Conservation (phyloP, 805 yeast genomes). For the Komagataella kurtzmanii region DNA sequence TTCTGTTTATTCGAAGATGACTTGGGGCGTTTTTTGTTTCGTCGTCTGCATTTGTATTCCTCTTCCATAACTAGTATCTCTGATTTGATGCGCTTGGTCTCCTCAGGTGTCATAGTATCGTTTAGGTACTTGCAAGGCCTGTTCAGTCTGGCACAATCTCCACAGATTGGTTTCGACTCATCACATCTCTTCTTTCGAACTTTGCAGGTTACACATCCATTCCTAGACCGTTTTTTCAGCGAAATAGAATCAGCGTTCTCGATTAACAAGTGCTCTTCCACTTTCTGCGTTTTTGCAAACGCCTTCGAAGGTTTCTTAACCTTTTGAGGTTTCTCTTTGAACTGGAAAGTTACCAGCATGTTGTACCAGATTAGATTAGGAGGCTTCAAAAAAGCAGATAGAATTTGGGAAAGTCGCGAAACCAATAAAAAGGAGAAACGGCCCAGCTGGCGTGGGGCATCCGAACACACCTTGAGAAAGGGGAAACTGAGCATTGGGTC, state of each 20-base stretch:
- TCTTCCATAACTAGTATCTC: slow-evolving; percentile 26
- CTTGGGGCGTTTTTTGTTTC: background rate
- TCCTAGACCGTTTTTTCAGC: slow-evolving; percentile 26
- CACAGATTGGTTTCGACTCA: slow-evolving; percentile 34
- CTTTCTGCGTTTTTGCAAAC: background rate
- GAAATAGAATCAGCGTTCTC: background rate
- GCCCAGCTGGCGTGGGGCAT: background rate
- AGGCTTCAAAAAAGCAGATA: background rate
- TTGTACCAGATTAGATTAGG: background rate
- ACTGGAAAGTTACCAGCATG: background rate
- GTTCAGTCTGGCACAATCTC: slow-evolving; percentile 31
- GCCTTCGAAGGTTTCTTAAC: background rate
- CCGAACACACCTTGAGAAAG: background rate
- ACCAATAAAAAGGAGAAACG: background rate
- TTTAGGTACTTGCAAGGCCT: slow-evolving; percentile 37
- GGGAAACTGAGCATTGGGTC: background rate
- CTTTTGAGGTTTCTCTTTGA: background rate
- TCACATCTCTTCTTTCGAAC: slow-evolving; percentile 48
- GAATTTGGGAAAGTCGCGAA: background rate
- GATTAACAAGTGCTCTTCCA: background rate
- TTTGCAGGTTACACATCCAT: slow-evolving; percentile 62
- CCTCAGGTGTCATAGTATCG: slow-evolving; percentile 26
- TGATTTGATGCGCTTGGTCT: slow-evolving; percentile 19
- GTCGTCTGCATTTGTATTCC: slow-evolving; percentile 21
- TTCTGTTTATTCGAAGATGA: background rate